phyloP scores from a whole-genome alignment of 805 yeast species.

The Schwanniomyces pseudopolymorphus region DNA sequence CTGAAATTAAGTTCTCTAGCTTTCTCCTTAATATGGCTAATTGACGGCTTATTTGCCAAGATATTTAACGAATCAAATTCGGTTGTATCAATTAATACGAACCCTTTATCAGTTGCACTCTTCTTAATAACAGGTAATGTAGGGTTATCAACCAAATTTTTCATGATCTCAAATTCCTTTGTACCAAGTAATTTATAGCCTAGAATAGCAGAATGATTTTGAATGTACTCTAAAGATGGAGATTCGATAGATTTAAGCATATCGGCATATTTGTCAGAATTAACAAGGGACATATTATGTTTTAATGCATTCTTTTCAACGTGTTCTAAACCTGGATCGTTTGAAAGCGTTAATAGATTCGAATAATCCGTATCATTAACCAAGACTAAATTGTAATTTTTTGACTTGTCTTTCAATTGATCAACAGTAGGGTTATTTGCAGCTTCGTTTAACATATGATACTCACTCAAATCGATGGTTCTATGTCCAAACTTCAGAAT shows the following conservation, averaged over 20 bases:
- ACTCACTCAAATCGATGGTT: conserved; percentile 11
- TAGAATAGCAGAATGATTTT: conserved; percentile 5
- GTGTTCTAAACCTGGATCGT: conserved; percentile 12
- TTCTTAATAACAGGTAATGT: conserved; percentile 13
- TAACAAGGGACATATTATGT: conserved; percentile 4
- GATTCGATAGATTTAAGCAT: conserved; percentile 9
- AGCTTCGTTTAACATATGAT: conserved; percentile 2
- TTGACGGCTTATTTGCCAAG: conserved; percentile 20
- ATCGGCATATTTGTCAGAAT: not conserved
- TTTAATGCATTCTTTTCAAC: conserved; percentile 10
- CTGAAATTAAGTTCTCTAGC: conserved; percentile 16
- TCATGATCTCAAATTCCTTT: conserved; percentile 8
- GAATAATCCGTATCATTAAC: not conserved
- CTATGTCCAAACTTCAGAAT: conserved; percentile 8
- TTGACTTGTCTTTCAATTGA: conserved; percentile 18
- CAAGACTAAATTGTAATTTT: not conserved
- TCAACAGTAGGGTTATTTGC: conserved; percentile 17
- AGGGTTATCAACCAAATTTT: conserved; percentile 31
- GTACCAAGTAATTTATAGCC: conserved; percentile 8
- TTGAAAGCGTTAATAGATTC: conserved; percentile 9
- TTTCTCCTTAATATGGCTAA: conserved; percentile 17
- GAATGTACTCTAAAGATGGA: conserved; percentile 23
- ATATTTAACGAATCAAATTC: conserved; percentile 23
- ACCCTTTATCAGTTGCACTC: conserved; percentile 13
- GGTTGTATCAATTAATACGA: conserved; percentile 9